Base-by-base conservation (phyloP, 345 rosid genomes). In the Angophora floribunda region DNA sequence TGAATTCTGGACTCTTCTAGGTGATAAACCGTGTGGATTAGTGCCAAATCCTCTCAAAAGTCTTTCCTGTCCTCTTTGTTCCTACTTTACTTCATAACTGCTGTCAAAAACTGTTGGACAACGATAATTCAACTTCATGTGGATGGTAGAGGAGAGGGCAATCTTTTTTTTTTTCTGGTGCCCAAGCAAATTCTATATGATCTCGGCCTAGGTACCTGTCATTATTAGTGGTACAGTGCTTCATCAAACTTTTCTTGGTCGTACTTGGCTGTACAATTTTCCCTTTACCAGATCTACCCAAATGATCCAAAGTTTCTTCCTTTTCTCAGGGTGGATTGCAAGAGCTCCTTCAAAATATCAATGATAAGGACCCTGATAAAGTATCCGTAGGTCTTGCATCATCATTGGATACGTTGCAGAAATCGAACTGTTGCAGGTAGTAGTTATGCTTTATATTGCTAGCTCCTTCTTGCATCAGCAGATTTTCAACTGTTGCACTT, bases 341-440 rank as follows among this genome's bases (percentile, higher is more conserved):
- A 91, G 94, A 91, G 22, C 99, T 97, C 88, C 89, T 96, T 88
- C 93, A 92, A 88, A 89, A 86, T 85, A 95, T 97, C 61, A 95
- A 96, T 94, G 96, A 96, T 61, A 95, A 97, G 93, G 97, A 96
- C 91, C 97, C 99, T 49, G 99, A 97, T 93, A 95, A 91, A 93
- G 97, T 96, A 82, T 97, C 99, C 63, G 90, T 96, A 82, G 96
- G 96, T 90, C 95, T 97, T 88, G 97, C 99, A 87, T 92, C 99
- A 63, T 93, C 98, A 51, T 90, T 96, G 86, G 98, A 96, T 89
- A 93, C 95, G 93, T 97, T 93, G 99, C 99, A 9, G 95, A 97
- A 86, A 85, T 97, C 65, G 99, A 96, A 93, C 92, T 96, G 92
- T 93, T 97, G 92, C 99, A 96, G 94, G 99, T 95, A 91, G 88